Conservation (phyloP, 2,329 filamentous ascomycete species). For the Ophiostoma novo-ulmi region DNA sequence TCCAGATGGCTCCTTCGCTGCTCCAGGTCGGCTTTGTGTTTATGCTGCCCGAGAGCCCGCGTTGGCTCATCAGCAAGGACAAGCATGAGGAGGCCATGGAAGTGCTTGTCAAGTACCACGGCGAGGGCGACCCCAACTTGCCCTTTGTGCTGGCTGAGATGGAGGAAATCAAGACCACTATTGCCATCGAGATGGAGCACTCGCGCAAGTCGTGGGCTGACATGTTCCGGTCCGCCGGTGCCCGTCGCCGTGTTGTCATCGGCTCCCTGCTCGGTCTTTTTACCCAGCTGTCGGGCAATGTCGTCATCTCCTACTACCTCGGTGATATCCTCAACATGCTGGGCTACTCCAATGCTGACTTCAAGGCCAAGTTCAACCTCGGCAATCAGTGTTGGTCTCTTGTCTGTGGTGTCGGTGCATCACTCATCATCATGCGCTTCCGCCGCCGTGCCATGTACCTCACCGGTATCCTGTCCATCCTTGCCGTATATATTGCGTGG, state of each 20-base stretch:
- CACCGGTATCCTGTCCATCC: slow-evolving; percentile 47
- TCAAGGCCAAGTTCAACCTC: slow-evolving; percentile 44
- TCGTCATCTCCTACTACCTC: slow-evolving; percentile 48
- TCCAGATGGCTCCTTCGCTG: slow-evolving; percentile 38
- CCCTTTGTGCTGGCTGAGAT: slow-evolving; percentile 55
- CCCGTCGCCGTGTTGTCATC: slow-evolving; percentile 47
- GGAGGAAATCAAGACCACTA: slow-evolving; percentile 53
- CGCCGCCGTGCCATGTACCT: slow-evolving; percentile 48
- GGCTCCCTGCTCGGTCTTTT: slow-evolving; percentile 48
- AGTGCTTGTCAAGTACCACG: slow-evolving; percentile 36
- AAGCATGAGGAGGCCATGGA: slow-evolving; percentile 29
- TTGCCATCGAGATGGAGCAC: slow-evolving; percentile 49
- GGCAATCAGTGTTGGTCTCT: slow-evolving; percentile 46
- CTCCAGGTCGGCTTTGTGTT: slow-evolving; percentile 40
- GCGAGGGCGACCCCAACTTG: slow-evolving; percentile 48
- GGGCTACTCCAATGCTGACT: slow-evolving; percentile 39
- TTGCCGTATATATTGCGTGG: slow-evolving; percentile 46
- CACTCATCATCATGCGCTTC: slow-evolving; percentile 43
- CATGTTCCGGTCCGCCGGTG: slow-evolving; percentile 46
- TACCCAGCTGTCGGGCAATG: slow-evolving; percentile 51
- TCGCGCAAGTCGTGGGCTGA: slow-evolving; percentile 48
- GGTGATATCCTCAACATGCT: slow-evolving; percentile 43
- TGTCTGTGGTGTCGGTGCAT: slow-evolving; percentile 40
- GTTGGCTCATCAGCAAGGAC: slow-evolving; percentile 31
- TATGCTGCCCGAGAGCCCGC: slow-evolving; percentile 32